Conservation (phyloP, 441 rosid genomes). For the Biscutella laevigata region DNA sequence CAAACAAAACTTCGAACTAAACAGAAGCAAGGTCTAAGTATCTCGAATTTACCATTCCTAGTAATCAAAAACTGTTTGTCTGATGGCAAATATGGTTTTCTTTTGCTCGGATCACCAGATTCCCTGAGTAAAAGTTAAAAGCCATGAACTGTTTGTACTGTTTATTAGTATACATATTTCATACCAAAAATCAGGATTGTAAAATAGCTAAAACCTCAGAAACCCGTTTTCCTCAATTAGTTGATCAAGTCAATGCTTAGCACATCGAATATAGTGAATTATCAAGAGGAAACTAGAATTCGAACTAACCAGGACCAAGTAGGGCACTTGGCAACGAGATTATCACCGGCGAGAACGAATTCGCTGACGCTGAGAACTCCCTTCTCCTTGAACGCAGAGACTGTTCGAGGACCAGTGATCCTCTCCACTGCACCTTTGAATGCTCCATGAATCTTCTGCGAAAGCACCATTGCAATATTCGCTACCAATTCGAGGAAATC, state of each 20-base stretch:
- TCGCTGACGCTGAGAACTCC: slow-evolving; percentile 96
- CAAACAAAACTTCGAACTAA: neutral
- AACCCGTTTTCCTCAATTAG: too few species aligned
- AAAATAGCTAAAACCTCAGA: too few species aligned
- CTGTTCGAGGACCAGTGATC: slow-evolving; percentile 82
- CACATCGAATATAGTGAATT: too few species aligned
- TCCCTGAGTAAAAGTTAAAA: slow-evolving; percentile 43
- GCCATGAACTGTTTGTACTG: neutral
- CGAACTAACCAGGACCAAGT: slow-evolving; percentile 90
- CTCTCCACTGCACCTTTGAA: slow-evolving; percentile 93
- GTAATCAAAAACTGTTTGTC: slow-evolving; percentile 92
- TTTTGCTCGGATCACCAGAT: slow-evolving; percentile 86
- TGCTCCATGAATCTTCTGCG: slow-evolving; percentile 80
- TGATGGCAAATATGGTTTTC: slow-evolving; percentile 72
- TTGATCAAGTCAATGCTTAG: too few species aligned
- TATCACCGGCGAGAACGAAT: slow-evolving; percentile 87
- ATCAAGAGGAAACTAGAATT: neutral
- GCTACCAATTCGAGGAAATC: too few species aligned
- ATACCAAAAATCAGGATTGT: too few species aligned
- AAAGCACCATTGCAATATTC: slow-evolving; percentile 36
- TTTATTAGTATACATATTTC: too few species aligned
- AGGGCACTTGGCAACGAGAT: slow-evolving; percentile 96
- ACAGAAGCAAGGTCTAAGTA: neutral
- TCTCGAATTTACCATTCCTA: slow-evolving; percentile 59
- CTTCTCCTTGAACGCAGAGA: slow-evolving; percentile 92